phyloP scores from a whole-genome alignment of 202 grass and related monocot species.

The Schoenoplectus tabernaemontani region DNA sequence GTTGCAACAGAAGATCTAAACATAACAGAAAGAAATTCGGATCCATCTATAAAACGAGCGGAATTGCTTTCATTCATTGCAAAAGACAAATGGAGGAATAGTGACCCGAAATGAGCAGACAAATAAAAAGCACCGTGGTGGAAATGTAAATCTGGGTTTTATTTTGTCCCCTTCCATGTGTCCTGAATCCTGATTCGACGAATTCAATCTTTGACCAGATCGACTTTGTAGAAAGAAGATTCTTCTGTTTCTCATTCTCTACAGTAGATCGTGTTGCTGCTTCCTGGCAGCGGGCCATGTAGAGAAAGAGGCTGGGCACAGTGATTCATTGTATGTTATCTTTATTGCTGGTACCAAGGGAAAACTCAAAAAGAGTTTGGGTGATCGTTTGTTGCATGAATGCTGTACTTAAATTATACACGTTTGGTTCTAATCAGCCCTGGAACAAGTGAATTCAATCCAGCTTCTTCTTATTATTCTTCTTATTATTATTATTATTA shows the following conservation, averaged over 20 bases:
- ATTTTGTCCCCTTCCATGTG: conserved; percentile 16
- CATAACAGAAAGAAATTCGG: background rate
- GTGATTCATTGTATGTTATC: background rate
- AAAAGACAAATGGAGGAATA: background rate
- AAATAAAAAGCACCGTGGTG: conserved; percentile 18
- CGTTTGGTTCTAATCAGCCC: background rate
- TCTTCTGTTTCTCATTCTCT: no score
- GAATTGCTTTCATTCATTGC: conserved; percentile 6
- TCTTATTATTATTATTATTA: no score
- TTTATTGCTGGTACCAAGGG: background rate
- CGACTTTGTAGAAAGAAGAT: no score
- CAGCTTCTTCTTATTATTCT: no score
- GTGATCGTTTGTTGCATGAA: background rate
- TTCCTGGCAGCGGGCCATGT: background rate
- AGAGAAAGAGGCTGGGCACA: background rate
- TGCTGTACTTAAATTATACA: no score
- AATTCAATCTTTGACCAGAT: conserved; percentile 9
- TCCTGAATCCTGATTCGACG: background rate
- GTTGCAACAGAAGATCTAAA: background rate
- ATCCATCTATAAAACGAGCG: background rate
- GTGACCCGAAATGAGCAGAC: background rate
- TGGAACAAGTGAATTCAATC: background rate
- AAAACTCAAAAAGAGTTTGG: background rate
- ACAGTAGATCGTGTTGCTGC: background rate
- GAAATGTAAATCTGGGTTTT: conserved; percentile 18